A percentile compares a stretch with the other conserved stretches of the same genome.
Evolutionary conservation across 2,329 filamentous ascomycete genomes (phyloP).

Genomic region (Phyllosticta ampelicida): DNA sequence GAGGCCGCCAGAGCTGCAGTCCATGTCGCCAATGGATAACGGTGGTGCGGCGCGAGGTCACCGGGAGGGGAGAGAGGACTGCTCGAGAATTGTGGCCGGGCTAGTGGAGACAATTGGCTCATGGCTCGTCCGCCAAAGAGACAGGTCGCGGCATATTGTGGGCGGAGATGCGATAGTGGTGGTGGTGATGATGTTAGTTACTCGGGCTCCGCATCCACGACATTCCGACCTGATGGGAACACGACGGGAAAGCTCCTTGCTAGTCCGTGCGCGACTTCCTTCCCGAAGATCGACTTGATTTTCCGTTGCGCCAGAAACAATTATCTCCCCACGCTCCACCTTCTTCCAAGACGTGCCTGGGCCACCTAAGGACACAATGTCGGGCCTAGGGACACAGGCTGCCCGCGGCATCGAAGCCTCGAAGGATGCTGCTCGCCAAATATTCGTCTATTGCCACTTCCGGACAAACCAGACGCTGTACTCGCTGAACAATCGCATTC

Average conservation of each 20-base stretch:
- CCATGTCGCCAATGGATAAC: conserved; percentile 1
- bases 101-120: neutral
- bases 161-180: neutral
- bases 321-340: neutral
- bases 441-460: conserved; percentile 52
- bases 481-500: conserved; percentile 46
- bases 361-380: neutral
- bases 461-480: conserved; percentile 55
- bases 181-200: neutral
- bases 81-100: neutral
- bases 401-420: neutral
- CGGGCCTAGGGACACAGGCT: neutral
- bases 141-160: neutral
- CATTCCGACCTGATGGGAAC: neutral
- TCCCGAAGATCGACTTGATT: neutral
- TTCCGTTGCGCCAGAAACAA: neutral
- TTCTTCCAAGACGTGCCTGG: neutral
- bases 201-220: neutral
- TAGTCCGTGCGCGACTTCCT: neutral
- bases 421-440: conserved; percentile 33
- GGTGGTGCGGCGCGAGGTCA: neutral
- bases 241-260: neutral
- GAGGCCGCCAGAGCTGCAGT: conserved; percentile 1
- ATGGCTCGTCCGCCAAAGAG: neutral
- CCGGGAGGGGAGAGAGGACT: neutral